Conservation (phyloP, 2,329 filamentous ascomycete species). For the Delphinella strobiligena region DNA sequence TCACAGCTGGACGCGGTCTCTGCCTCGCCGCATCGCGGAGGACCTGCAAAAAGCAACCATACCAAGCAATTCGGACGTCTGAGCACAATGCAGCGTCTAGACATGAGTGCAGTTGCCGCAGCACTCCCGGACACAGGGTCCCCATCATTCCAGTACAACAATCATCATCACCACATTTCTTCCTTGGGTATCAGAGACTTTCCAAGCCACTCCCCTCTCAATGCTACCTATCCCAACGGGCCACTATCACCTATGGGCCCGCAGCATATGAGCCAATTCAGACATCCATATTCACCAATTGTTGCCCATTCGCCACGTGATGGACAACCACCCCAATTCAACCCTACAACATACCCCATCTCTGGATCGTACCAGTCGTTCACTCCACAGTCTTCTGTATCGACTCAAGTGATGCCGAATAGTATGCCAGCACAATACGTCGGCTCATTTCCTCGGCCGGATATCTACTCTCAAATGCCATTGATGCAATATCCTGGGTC, state of each 20-base stretch:
- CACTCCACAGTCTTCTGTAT: background rate
- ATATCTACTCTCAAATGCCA: too few species aligned
- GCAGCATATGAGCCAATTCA: too few species aligned
- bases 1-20: constrained; percentile 1
- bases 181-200: too few species aligned
- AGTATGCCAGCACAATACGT: background rate
- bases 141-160: background rate
- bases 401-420: background rate
- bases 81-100: constrained; percentile 2
- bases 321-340: background rate
- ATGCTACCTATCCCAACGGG: too few species aligned
- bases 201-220: too few species aligned
- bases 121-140: constrained; percentile 1
- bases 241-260: too few species aligned
- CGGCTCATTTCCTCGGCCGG: background rate
- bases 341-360: background rate
- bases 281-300: background rate
- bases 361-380: background rate
- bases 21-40: background rate
- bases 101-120: constrained; percentile 2
- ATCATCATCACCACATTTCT: background rate
- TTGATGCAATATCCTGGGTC: too few species aligned
- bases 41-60: background rate
- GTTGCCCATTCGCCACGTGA: background rate
- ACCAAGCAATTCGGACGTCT: background rate